Evolutionary conservation across 2,329 filamentous ascomycete genomes (phyloP), one percentile per base, ranked within the genome.

Genomic region (Penicillium sp.): DNA sequence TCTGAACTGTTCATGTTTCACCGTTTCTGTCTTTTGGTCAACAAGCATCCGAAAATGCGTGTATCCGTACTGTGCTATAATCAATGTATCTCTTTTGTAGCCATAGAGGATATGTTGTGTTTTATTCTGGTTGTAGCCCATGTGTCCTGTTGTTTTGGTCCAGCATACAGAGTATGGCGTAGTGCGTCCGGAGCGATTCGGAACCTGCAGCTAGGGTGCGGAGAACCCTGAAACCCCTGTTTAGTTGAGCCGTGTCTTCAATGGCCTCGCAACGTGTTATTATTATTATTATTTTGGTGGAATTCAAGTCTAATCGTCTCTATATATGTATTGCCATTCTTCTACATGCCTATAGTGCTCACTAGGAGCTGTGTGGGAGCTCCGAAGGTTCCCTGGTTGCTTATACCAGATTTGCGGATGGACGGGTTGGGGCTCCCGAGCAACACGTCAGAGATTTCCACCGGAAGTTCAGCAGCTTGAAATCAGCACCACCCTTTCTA

Each of bases 1-100:
- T 39, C 46, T 54, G 46, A 43, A 45, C 49, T 50, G 50, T 58
- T 57, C n/a, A n/a, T n/a, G n/a, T n/a, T n/a, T n/a, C 47, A 48
- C 54, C 48, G 46, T 44, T 59, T 59, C 57, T 54, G 55, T 63
- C 56, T 47, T 59, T 53, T 59, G 49, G 32, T 39, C 58, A 56
- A 53, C 63, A 55, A 59, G 56, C 60, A 60, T 58, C 57, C 54
- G 46, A 67, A 67, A 67, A 63, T 60, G 52, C 62, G 56, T 69
- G 65, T 69, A 69, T 63, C 57, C 61, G 65, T 70, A 69, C 65
- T 69, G 67, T 69, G 67, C 67, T 60, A 69, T 70, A 69, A 67
- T 65, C 66, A 64, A 68, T 68, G 50, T 64, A 68, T 70, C 59
- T 69, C 64, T 57, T 69, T 69, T 70, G 67, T 70, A 65, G 64